Percentiles rank a stretch among this genome's conserved stretches.
These are phyloP conservation scores for Vanrija pseudolonga DNA, from an alignment of 1,284 basidiomycete species.

Conservation along the genomic window DNA sequence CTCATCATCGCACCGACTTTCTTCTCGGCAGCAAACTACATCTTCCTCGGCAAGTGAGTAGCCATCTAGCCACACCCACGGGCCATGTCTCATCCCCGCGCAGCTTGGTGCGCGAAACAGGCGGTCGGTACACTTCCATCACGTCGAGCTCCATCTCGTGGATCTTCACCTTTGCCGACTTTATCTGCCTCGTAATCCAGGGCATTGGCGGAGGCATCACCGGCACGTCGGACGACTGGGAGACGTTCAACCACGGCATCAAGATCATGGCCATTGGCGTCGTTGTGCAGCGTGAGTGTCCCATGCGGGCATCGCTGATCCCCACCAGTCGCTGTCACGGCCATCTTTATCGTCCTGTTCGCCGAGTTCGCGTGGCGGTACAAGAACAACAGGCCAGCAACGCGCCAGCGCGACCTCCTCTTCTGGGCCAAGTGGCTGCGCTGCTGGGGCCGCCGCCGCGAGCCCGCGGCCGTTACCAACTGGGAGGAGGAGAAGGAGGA, in stretches of 20 bases:
- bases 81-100: slow-evolving; percentile 1
- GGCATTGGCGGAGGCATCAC: slow-evolving; percentile 43
- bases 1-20: slow-evolving; percentile 37
- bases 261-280: slow-evolving; percentile 30
- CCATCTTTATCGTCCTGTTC: slow-evolving; percentile 31
- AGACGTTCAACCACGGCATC: slow-evolving; percentile 27
- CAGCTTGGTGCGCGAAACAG: slow-evolving; percentile 13
- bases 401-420: slow-evolving; percentile 16
- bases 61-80: slow-evolving; percentile 12
- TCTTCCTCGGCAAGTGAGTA: slow-evolving; percentile 31
- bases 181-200: slow-evolving; percentile 42
- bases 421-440: slow-evolving; percentile 8
- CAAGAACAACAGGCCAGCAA: slow-evolving; percentile 18
- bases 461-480: not conserved
- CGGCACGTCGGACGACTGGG: slow-evolving; percentile 16
- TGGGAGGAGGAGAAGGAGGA: not conserved
- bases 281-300: slow-evolving; percentile 2
- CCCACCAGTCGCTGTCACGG: slow-evolving; percentile 40
- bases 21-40: slow-evolving; percentile 37
- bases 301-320: too few relatives aligned
- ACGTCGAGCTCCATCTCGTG: slow-evolving; percentile 30
- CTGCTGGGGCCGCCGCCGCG: not conserved
- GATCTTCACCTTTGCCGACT: slow-evolving; percentile 37
- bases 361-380: slow-evolving; percentile 31
- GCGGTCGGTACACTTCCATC: slow-evolving; percentile 21